Evolutionary conservation across 306 rosid genomes (phyloP), one percentile per base, ranked within the genome.

Genomic region (Acmispon strigosus): DNA sequence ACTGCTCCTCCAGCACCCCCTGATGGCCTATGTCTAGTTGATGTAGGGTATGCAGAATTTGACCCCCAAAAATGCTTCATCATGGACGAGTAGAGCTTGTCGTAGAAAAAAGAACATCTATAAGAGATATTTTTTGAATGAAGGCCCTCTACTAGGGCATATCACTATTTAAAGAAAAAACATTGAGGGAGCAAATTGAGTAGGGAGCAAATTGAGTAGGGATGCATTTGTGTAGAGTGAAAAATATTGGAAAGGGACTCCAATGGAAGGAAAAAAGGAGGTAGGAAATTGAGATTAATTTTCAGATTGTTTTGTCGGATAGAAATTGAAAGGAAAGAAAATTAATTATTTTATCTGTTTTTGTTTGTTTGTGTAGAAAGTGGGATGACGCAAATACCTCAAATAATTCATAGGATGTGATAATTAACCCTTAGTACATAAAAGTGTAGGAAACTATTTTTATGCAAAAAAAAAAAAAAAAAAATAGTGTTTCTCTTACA

Each of bases 1-100:
- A 94, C 96, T 61, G 96, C 96, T 52, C 98, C 96, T 17, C 96
- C 99, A 11, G 96, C 99, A 55, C 97, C 99, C 36, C 88, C 98
- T 36, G 89, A 90, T 43, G 98, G 97, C 69, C 81, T 94, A 34
- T 87, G 92, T 67, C 91, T 94, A 41, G 95, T 87, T 61, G 89
- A 87, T 78, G 96, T 94, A 6, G 97, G 99, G n/a, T 94, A 91
- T 73, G 37, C 78, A 13, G 97, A 89, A 42, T 94, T 94, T 50
- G 81, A 86, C 39, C 69, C 73, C 0, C 16, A 51, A 61, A 86
- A 54, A 69, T 84, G 96, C 66, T 72, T 89, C 84, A 82, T 91
- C 71, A 70, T 12, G 15, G 73, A 72, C 62, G 77, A 84, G 51
- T 85, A 72, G 74, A 62, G n/a, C 15, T 70, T 36, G 18, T 6